Evolutionary conservation across 192 early-diverging fungal genomes (phyloP).

Genomic region (Dimargaris verticillata): DNA sequence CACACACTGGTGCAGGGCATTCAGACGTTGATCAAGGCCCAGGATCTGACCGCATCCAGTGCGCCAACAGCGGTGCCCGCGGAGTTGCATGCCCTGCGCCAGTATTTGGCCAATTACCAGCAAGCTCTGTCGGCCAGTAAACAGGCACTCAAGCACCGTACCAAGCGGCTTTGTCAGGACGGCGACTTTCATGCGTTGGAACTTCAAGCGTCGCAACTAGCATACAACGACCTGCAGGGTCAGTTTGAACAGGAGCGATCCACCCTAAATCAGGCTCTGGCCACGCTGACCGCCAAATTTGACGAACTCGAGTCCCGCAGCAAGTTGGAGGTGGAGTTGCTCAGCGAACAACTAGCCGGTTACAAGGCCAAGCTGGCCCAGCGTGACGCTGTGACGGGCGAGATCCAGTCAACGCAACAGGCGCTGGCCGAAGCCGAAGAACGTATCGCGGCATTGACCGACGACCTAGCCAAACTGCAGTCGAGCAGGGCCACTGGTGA

Average conservation of each 20-base stretch:
- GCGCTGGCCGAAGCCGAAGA: background rate
- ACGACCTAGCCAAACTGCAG: background rate
- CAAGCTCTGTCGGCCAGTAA: constrained; percentile 1
- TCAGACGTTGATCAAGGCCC: background rate
- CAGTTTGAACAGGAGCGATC: background rate
- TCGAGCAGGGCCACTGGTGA: no score
- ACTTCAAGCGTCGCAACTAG: background rate
- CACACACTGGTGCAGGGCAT: background rate
- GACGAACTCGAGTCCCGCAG: background rate
- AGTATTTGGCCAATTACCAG: background rate
- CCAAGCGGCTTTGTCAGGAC: background rate
- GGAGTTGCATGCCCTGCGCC: background rate
- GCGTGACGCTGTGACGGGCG: background rate
- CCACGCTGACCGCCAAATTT: background rate
- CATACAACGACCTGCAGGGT: background rate
- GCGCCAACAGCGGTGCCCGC: background rate
- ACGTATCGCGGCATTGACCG: background rate
- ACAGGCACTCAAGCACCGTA: background rate
- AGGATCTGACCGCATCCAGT: background rate
- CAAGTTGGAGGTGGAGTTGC: constrained; percentile 4
- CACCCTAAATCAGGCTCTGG: background rate
- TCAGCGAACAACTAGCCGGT: background rate
- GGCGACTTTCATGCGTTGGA: background rate
- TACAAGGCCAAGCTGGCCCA: constrained; percentile 1
- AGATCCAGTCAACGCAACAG: background rate